phyloP scores from a whole-genome alignment of 495 filamentous ascomycete genomes.

The Eremomyces bilateralis region DNA sequence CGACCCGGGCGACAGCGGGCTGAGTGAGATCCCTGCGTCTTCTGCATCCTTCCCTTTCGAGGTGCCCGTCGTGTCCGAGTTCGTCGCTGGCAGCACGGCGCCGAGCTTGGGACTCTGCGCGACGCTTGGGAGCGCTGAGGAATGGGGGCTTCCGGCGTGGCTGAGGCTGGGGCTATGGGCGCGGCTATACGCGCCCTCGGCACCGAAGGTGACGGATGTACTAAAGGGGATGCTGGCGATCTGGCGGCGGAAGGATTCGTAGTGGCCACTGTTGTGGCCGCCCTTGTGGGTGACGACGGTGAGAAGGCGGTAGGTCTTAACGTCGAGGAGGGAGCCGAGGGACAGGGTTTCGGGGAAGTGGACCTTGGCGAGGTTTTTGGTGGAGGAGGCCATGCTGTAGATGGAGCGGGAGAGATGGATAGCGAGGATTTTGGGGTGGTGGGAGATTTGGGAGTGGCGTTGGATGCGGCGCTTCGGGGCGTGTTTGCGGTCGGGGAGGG shows the following conservation, averaged over 20 bases:
- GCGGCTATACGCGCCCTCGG: constrained; percentile 44
- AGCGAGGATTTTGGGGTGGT: constrained; percentile 71
- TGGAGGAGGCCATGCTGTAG: constrained; percentile 47
- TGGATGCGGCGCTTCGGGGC: constrained; percentile 70
- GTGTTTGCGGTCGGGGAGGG: constrained; percentile 46
- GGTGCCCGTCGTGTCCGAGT: neutral
- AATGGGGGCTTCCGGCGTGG: constrained; percentile 14
- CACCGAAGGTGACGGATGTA: constrained; percentile 55
- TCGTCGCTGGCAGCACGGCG: too few species aligned
- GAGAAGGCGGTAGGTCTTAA: constrained; percentile 63
- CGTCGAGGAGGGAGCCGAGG: constrained; percentile 57
- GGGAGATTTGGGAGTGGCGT: constrained; percentile 62
- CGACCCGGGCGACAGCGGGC: constrained; percentile 2
- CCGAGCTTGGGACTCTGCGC: constrained; percentile 1
- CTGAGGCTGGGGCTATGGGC: constrained; percentile 27
- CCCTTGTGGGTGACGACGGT: constrained; percentile 87
- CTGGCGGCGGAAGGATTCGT: constrained; percentile 91
- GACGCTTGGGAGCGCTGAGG: constrained; percentile 9
- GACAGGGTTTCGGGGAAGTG: constrained; percentile 68
- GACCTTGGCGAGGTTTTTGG: constrained; percentile 87
- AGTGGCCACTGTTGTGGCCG: constrained; percentile 88
- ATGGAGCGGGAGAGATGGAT: constrained; percentile 88
- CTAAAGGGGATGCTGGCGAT: constrained; percentile 43
- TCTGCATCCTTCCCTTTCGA: neutral
- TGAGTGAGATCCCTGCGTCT: neutral